phyloP scores from a whole-genome alignment of 345 rosid genomes.

The Stellera chamaejasme region DNA sequence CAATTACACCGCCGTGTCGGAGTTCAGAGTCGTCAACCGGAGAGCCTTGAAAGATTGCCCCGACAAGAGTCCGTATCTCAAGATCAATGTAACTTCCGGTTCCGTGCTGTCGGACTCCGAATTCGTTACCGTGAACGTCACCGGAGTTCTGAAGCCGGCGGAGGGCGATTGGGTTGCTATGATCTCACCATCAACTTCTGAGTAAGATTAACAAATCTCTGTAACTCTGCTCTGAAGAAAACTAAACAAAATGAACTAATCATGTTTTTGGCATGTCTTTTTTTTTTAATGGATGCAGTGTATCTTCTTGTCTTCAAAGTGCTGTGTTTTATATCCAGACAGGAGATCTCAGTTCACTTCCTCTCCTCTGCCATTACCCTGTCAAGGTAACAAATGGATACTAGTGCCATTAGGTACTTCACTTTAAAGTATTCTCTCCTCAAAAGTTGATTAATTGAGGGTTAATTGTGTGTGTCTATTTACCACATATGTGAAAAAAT shows the following conservation, averaged over 20 bases:
- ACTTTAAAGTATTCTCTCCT: too few relatives aligned
- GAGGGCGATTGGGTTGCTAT: conserved; percentile 52
- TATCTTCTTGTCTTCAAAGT: conserved; percentile 23
- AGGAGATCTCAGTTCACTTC: conserved; percentile 43
- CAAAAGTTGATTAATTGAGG: too few relatives aligned
- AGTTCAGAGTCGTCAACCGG: conserved; percentile 45
- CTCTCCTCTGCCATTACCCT: conserved; percentile 71
- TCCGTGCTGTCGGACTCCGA: conserved; percentile 26
- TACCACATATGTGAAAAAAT: too few relatives aligned
- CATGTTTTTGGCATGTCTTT: not conserved
- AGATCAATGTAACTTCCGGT: conserved; percentile 16
- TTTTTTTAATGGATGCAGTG: conserved; percentile 22
- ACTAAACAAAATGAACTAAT: not conserved
- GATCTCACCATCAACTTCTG: conserved; percentile 48
- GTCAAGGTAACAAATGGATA: conserved; percentile 38
- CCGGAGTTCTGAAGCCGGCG: conserved; percentile 36
- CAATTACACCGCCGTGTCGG: conserved; percentile 38
- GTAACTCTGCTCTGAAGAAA: too few relatives aligned
- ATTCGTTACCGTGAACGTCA: conserved; percentile 32
- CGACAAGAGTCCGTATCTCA: conserved; percentile 17
- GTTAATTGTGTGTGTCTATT: too few relatives aligned
- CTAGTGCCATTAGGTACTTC: not conserved
- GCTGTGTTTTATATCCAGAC: conserved; percentile 37
- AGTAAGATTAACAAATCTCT: conserved; percentile 22
- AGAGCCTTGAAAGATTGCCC: conserved; percentile 26